Conservation (phyloP, 2,329 filamentous ascomycete genomes). For the Fusarium guadeloupense region DNA sequence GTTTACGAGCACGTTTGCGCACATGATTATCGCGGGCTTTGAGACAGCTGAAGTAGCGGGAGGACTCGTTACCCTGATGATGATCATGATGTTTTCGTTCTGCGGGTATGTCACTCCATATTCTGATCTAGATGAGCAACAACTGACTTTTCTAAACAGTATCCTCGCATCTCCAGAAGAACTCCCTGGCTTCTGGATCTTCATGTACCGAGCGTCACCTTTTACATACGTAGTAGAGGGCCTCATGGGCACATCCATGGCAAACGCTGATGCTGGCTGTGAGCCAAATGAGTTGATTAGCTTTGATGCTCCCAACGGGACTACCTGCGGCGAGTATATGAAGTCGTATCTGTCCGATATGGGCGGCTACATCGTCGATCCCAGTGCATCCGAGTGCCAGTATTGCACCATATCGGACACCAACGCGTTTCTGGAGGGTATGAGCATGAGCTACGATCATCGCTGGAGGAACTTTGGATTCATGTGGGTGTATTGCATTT, state of each 20-base stretch:
- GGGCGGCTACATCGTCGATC: conserved; percentile 57
- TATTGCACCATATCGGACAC: conserved; percentile 55
- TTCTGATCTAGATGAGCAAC: fast-evolving
- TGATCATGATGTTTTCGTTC: conserved; percentile 71
- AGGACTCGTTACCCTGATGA: conserved; percentile 70
- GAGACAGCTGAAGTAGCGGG: conserved; percentile 70
- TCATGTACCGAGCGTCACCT: conserved; percentile 78
- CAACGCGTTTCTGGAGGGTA: conserved; percentile 51
- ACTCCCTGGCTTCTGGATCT: conserved; percentile 80
- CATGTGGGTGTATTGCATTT: conserved; percentile 61
- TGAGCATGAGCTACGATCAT: conserved; percentile 57
- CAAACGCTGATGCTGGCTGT: conserved; percentile 68
- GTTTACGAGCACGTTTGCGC: conserved; percentile 72
- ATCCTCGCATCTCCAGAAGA: conserved; percentile 68
- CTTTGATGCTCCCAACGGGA: conserved; percentile 65
- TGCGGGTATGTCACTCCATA: conserved; percentile 64
- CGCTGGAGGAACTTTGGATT: conserved; percentile 67
- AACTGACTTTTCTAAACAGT: conserved; percentile 47
- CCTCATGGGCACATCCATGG: conserved; percentile 71
- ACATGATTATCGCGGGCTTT: conserved; percentile 71
- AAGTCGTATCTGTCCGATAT: conserved; percentile 52
- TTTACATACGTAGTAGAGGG: conserved; percentile 78
- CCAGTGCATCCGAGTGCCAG: conserved; percentile 50
- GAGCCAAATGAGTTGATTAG: conserved; percentile 69
- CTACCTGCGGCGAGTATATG: conserved; percentile 68